A percentile compares a stretch with the other conserved stretches of the same genome.
Conservation (phyloP, 1,139 yeast genomes). For the Saccharomyces hybrid region DNA sequence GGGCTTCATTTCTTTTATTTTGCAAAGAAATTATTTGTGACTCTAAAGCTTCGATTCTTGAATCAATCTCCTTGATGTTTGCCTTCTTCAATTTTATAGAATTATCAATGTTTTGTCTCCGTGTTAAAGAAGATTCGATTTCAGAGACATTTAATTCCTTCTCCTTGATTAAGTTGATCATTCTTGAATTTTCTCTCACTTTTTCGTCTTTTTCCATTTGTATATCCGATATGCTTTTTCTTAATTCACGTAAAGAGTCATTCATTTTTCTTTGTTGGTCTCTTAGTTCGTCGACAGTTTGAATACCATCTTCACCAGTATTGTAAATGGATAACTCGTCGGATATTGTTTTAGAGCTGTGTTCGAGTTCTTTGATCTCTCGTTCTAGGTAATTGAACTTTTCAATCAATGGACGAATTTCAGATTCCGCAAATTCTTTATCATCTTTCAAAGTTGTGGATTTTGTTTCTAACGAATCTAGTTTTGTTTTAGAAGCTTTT, state of each 20-base stretch:
- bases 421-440: slow-evolving; percentile 17
- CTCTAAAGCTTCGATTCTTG: slow-evolving; percentile 1
- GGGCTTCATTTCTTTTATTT: background rate
- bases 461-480: slow-evolving; percentile 21
- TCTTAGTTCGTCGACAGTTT: slow-evolving; percentile 46
- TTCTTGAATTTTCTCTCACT: slow-evolving; percentile 42
- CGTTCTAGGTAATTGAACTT: slow-evolving; percentile 16
- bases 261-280: slow-evolving; percentile 39
- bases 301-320: slow-evolving; percentile 15
- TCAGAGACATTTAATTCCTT: slow-evolving; percentile 48
- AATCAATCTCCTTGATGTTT: slow-evolving; percentile 42
- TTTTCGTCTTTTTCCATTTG: slow-evolving; percentile 44
- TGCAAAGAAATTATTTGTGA: background rate
- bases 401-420: slow-evolving; percentile 20
- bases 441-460: slow-evolving; percentile 15
- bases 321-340: slow-evolving; percentile 32
- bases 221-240: slow-evolving; percentile 40
- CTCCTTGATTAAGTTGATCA: slow-evolving; percentile 52
- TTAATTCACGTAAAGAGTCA: slow-evolving; percentile 38
- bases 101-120: slow-evolving; percentile 34
- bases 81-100: slow-evolving; percentile 29
- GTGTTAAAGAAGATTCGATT: slow-evolving; percentile 45
- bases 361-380: slow-evolving; percentile 32
- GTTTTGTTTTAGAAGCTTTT: slow-evolving; percentile 13
- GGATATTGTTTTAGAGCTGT: slow-evolving; percentile 35